These are phyloP conservation scores for Naumovozyma baii DNA, from an alignment of 805 yeast species.

Conservation along the genomic window DNA sequence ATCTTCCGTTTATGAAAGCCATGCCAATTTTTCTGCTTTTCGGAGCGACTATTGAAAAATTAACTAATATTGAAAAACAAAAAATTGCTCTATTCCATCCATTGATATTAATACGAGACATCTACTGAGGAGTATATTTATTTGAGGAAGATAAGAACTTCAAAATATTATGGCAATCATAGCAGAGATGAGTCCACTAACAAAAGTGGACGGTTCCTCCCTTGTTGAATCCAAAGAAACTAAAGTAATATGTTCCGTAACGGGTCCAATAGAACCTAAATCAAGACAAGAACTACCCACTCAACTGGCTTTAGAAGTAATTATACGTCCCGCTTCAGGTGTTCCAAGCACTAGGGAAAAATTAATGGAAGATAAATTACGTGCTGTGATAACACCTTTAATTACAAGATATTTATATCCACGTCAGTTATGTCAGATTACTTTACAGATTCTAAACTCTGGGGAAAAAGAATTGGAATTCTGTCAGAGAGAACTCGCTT, in stretches of 20 bases:
- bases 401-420: slow-evolving; percentile 63
- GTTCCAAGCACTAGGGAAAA: slow-evolving; percentile 68
- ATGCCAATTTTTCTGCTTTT: too few species aligned
- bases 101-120: too few species aligned
- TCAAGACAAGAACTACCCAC: slow-evolving; percentile 78
- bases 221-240: slow-evolving; percentile 42
- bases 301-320: slow-evolving; percentile 64
- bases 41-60: too few species aligned
- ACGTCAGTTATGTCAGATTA: slow-evolving; percentile 64
- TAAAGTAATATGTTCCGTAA: slow-evolving; percentile 61
- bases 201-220: slow-evolving; percentile 76
- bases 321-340: slow-evolving; percentile 71
- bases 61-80: too few species aligned
- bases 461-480: slow-evolving; percentile 23
- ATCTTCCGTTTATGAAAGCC: too few species aligned
- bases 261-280: slow-evolving; percentile 87
- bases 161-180: neutral
- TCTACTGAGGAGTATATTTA: too few species aligned
- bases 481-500: slow-evolving; percentile 47
- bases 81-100: too few species aligned
- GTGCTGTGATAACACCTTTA: slow-evolving; percentile 49
- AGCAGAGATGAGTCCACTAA: slow-evolving; percentile 28
- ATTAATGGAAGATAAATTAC: slow-evolving; percentile 59
- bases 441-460: slow-evolving; percentile 51
- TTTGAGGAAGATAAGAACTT: too few species aligned